These are phyloP conservation scores for Avena insularis DNA, from an alignment of 176 grass and related monocot species.

Conservation along the genomic window DNA sequence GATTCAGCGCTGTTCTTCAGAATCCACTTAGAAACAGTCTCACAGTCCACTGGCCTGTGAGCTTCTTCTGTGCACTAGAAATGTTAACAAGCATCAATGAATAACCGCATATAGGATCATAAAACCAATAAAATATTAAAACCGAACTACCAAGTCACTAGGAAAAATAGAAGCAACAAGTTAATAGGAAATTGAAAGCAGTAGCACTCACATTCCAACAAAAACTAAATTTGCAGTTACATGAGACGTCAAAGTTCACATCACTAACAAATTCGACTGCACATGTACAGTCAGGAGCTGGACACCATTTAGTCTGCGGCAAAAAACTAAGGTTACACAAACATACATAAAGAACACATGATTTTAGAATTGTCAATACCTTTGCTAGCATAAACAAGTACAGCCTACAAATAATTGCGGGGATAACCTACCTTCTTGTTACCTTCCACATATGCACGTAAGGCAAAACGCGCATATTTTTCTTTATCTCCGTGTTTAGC, in stretches of 20 bases:
- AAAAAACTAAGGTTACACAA: conserved; percentile 33
- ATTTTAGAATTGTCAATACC: conserved; percentile 29
- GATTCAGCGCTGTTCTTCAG: conserved; percentile 97
- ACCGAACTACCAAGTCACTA: neutral
- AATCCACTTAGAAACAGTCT: conserved; percentile 84
- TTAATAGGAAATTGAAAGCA: neutral
- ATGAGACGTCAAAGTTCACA: conserved; percentile 74
- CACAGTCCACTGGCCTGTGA: conserved; percentile 87
- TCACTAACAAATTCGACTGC: conserved; percentile 80
- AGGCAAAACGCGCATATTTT: conserved; percentile 75
- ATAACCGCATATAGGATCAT: neutral
- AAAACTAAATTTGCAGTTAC: conserved; percentile 74
- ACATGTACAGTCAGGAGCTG: conserved; percentile 87
- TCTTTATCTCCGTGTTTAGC: conserved; percentile 63
- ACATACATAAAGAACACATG: conserved; percentile 6
- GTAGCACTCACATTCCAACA: conserved; percentile 92
- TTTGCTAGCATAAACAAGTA: conserved; percentile 20
- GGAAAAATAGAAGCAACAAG: neutral
- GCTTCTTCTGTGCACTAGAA: conserved; percentile 94
- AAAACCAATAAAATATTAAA: neutral
- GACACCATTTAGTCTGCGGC: conserved; percentile 95
- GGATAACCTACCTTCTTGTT: conserved; percentile 68
- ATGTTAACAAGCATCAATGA: conserved; percentile 25
- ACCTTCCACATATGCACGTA: conserved; percentile 92
- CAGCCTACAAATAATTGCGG: conserved; percentile 3